These are phyloP conservation scores for Phytopythium oedochilum DNA, from an alignment of 352 stramenopile genomes.

Conservation along the genomic window DNA sequence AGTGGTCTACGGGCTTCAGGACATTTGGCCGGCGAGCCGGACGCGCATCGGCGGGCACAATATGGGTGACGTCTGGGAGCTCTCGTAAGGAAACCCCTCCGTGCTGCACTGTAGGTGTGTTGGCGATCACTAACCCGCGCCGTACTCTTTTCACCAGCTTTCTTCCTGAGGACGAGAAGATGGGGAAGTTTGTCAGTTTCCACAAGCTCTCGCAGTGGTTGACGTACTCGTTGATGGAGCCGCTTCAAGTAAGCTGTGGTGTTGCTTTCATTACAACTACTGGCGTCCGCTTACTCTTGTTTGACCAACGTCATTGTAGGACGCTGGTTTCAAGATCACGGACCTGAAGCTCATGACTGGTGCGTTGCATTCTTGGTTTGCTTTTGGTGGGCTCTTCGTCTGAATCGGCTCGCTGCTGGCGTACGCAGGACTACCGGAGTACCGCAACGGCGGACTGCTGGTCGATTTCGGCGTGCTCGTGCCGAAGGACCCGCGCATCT, in stretches of 20 bases:
- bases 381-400: background rate
- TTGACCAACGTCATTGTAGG: conserved; percentile 6
- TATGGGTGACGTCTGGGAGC: conserved; percentile 85
- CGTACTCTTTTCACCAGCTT: conserved; percentile 28
- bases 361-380: conserved; percentile 1
- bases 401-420: background rate
- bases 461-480: conserved; percentile 78
- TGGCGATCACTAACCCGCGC: too few species aligned
- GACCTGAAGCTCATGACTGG: conserved; percentile 66
- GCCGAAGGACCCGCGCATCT: conserved; percentile 48
- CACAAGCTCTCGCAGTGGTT: conserved; percentile 89
- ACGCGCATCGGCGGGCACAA: conserved; percentile 64
- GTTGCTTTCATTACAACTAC: too few species aligned
- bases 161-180: conserved; percentile 37
- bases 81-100: conserved; percentile 32
- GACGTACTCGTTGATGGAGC: conserved; percentile 87
- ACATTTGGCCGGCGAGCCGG: conserved; percentile 81
- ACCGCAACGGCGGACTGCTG: conserved; percentile 78
- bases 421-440: conserved; percentile 61
- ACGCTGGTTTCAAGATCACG: conserved; percentile 75
- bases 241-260: conserved; percentile 32
- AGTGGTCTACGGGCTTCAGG: conserved; percentile 75
- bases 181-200: conserved; percentile 74
- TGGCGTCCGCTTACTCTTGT: background rate
- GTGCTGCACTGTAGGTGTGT: too few species aligned